Conservation (phyloP, 306 rosid species). For the Canavalia ensiformis region DNA sequence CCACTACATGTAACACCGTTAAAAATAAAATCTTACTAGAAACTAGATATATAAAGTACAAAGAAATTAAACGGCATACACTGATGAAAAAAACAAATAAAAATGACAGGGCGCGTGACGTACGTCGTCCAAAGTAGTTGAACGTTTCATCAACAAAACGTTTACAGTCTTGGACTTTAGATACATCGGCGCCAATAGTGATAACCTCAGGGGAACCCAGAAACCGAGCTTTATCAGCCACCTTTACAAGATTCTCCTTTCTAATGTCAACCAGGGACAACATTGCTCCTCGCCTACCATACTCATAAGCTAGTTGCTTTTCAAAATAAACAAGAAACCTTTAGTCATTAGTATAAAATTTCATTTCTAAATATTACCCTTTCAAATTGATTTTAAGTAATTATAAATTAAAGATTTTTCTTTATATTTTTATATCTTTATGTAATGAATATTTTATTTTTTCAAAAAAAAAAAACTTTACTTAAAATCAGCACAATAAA, state of each 20-base stretch:
- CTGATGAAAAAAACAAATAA: not conserved
- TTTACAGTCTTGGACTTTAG: slow-evolving; percentile 59
- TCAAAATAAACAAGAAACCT: not conserved
- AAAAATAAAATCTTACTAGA: not conserved
- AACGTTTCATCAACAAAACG: slow-evolving; percentile 66
- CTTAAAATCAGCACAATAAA: not conserved
- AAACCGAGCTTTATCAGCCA: slow-evolving; percentile 56
- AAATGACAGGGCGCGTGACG: not conserved
- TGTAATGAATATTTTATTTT: no score
- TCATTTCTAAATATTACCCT: no score
- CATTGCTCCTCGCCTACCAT: slow-evolving; percentile 71
- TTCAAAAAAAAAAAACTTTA: no score
- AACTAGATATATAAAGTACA: not conserved
- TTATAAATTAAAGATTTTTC: no score
- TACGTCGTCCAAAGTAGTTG: slow-evolving; percentile 63
- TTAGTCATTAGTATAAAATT: no score
- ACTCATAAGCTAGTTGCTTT: slow-evolving; percentile 77
- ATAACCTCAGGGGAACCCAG: slow-evolving; percentile 69
- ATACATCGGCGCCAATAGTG: slow-evolving; percentile 66
- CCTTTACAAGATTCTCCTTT: slow-evolving; percentile 55
- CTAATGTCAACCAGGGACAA: slow-evolving; percentile 67
- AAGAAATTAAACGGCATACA: not conserved
- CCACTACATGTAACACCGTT: slow-evolving; percentile 60
- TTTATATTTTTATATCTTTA: no score
- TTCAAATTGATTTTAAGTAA: no score